Evolutionary conservation across 2,329 filamentous ascomycete genomes (phyloP), one percentile per base, ranked within the genome.

Genomic region (Claviceps sp.): DNA sequence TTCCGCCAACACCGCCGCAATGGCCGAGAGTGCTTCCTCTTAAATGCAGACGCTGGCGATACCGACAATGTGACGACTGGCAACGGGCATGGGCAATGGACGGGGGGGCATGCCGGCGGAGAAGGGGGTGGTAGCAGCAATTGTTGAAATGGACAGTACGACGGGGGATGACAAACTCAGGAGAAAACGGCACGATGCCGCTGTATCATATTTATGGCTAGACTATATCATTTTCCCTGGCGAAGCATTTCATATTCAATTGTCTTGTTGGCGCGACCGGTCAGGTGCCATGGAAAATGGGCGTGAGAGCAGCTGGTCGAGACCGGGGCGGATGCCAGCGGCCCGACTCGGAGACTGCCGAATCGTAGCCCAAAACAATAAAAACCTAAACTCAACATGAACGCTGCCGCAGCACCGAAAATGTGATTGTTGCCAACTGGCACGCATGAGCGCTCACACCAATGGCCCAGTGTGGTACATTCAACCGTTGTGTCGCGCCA

Each of bases 1-100:
- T 51, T 69, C 76, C 43, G 78, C 76, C 63, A 80, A 79, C 66
- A 64, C 67, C 50, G 63, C 67, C 55, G 63, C 61, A 58, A 64
- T 65, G 61, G 60, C 60, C 54, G 64, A 71, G 60, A 61, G 64
- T 54, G 65, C 70, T 54, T 65, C 69, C 13, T 63, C 66, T 50
- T 68, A 66, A 62, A 56, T 52, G 0, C 9, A 9, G n/a, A 36
- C 20, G 4, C 5, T 16, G 24, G 40, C 6, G 9, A 24, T 16
- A 14, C 38, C 24, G 24, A 36, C 9, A 37, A 24, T 24, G 11
- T 16, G 18, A 20, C n/a, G 18, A 36, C 16, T 2, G 18, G 38
- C 13, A 42, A 13, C 18, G 47, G n/a, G 34, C 20, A 18, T 3
- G 36, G 14, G 30, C 30, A 34, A 34, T 49, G 22, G 22, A 16